Conservation (phyloP, 78 protist species). For the Cavenderia fasciculata region DNA sequence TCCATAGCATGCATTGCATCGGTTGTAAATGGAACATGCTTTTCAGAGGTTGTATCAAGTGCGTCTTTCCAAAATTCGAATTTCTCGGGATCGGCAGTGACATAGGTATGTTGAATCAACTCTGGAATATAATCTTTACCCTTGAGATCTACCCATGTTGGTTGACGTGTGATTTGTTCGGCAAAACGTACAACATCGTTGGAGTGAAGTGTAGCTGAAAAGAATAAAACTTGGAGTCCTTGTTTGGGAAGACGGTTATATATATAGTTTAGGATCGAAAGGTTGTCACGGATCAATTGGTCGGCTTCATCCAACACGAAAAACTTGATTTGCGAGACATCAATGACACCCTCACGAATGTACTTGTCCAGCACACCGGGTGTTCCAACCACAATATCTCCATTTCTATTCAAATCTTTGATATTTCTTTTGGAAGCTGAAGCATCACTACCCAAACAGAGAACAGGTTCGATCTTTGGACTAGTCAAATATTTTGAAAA, state of each 20-base stretch:
- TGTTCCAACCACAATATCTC: constrained; percentile 92
- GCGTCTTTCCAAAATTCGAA: constrained; percentile 29
- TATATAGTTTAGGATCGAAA: constrained; percentile 40
- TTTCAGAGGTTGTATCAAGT: neutral
- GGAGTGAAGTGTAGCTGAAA: constrained; percentile 93
- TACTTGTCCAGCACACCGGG: constrained; percentile 85
- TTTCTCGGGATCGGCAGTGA: constrained; percentile 46
- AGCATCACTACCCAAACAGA: constrained; percentile 80
- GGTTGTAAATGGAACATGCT: constrained; percentile 13
- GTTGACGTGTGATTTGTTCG: constrained; percentile 60
- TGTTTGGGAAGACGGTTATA: constrained; percentile 28
- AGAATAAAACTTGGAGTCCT: constrained; percentile 72
- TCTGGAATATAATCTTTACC: constrained; percentile 90
- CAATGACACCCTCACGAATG: constrained; percentile 38
- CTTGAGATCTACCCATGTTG: constrained; percentile 95
- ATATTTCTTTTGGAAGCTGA: neutral
- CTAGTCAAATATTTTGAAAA: constrained; percentile 33
- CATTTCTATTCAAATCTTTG: constrained; percentile 41
- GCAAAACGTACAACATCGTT: constrained; percentile 43
- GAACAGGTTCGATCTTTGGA: constrained; percentile 51
- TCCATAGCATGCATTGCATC: constrained; percentile 79
- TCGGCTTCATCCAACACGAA: constrained; percentile 95
- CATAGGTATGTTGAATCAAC: constrained; percentile 53
- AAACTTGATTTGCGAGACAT: constrained; percentile 53
- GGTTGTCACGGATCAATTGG: constrained; percentile 62